These are phyloP conservation scores for Microcyclosporella mali DNA, from an alignment of 2,329 filamentous ascomycete genomes.

Conservation along the genomic window DNA sequence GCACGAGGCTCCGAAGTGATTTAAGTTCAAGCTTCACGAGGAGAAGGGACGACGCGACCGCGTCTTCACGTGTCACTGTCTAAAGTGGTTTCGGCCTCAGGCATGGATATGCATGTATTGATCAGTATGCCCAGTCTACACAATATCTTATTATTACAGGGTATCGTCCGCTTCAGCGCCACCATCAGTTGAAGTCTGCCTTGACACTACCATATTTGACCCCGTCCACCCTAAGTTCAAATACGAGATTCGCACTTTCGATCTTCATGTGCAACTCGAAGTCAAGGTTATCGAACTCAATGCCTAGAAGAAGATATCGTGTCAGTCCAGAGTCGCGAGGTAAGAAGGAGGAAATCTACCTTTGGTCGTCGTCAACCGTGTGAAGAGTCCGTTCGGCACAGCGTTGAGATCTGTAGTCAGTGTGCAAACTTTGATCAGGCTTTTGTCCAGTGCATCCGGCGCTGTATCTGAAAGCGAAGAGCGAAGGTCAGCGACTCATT, in stretches of 20 bases:
- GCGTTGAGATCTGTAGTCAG: conserved; percentile 73
- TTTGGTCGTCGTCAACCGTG: conserved; percentile 67
- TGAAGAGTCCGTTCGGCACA: conserved; percentile 68
- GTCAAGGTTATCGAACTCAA: conserved; percentile 76
- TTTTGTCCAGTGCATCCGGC: conserved; percentile 46
- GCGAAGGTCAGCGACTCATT: no score
- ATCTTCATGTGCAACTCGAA: conserved; percentile 80
- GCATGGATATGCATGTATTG: neutral
- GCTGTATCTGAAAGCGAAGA: conserved; percentile 62
- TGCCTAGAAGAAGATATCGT: conserved; percentile 32
- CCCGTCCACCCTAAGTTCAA: conserved; percentile 73
- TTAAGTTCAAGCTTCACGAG: no score
- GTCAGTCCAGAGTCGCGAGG: no score
- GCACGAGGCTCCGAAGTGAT: neutral
- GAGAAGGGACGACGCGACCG: neutral
- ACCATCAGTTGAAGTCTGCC: conserved; percentile 64
- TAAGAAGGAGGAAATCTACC: conserved; percentile 26
- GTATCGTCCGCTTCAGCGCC: neutral
- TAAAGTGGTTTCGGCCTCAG: no score
- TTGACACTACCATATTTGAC: conserved; percentile 70
- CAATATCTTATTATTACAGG: neutral
- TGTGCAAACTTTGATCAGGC: conserved; percentile 64
- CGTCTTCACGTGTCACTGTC: no score
- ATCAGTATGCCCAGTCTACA: no score
- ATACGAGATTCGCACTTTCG: conserved; percentile 67